A percentile compares a stretch with the other conserved stretches of the same genome.
Conservation (phyloP, 2,329 filamentous ascomycete genomes). For the Penicillium occitanis region DNA sequence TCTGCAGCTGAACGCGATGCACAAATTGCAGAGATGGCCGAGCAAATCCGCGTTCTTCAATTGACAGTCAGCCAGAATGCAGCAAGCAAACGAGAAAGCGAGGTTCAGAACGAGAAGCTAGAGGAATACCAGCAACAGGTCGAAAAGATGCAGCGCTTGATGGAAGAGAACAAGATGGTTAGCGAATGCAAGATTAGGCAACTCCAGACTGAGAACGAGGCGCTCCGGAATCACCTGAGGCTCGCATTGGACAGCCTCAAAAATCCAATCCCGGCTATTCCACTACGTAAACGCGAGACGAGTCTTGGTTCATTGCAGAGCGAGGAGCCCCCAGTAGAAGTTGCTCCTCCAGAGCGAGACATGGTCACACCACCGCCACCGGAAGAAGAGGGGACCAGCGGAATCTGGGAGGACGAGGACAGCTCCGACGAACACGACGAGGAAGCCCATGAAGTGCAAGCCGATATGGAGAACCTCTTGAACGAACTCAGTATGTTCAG, state of each 20-base stretch:
- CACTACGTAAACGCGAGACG: conserved; percentile 34
- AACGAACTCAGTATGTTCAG: conserved; percentile 77
- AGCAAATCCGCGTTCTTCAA: conserved; percentile 85
- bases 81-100: conserved; percentile 71
- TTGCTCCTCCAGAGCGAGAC: conserved; percentile 44
- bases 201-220: conserved; percentile 86
- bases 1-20: conserved; percentile 90
- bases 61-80: conserved; percentile 65
- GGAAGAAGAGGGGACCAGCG: conserved; percentile 30
- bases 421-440: conserved; percentile 46
- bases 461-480: conserved; percentile 80
- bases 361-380: conserved; percentile 31
- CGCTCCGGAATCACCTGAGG: conserved; percentile 80
- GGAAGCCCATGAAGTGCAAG: conserved; percentile 66
- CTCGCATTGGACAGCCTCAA: conserved; percentile 81
- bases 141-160: conserved; percentile 83
- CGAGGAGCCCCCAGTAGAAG: conserved; percentile 54
- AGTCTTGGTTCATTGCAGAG: conserved; percentile 28
- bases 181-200: conserved; percentile 92
- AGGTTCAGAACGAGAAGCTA: conserved; percentile 75
- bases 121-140: conserved; percentile 96
- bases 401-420: conserved; percentile 44
- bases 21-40: conserved; percentile 90
- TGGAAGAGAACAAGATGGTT: conserved; percentile 90
- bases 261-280: conserved; percentile 74